Percentiles rank a stretch among this genome's conserved stretches.
phyloP scores from a whole-genome alignment of 164 flowering plant species.

The Chimonanthus salicifolius region DNA sequence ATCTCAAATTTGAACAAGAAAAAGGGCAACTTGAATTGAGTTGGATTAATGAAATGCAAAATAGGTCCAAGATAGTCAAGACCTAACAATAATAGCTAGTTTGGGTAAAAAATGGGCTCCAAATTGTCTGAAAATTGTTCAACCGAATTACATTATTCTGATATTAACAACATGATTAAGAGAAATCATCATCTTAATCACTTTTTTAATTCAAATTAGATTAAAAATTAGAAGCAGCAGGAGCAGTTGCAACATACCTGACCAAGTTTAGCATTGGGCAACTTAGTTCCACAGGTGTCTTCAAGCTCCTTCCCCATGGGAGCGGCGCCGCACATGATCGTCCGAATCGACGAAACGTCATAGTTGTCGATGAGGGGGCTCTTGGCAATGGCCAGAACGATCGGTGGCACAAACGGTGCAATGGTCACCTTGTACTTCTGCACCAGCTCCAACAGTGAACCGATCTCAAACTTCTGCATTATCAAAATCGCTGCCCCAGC shows the following conservation, averaged over 20 bases:
- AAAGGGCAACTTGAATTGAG: too few relatives aligned
- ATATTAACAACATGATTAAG: too few relatives aligned
- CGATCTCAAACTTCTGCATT: slow-evolving; percentile 73
- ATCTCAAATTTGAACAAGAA: too few relatives aligned
- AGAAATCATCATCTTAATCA: too few relatives aligned
- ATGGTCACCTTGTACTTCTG: slow-evolving; percentile 61
- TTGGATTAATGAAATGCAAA: too few relatives aligned
- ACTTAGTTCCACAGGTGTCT: slow-evolving; percentile 57
- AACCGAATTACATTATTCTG: too few relatives aligned
- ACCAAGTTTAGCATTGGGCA: slow-evolving; percentile 78
- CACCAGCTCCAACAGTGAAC: slow-evolving; percentile 47
- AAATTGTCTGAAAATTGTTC: too few relatives aligned
- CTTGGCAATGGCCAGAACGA: slow-evolving; percentile 70
- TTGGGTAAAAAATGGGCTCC: too few relatives aligned
- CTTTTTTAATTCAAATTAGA: too few relatives aligned
- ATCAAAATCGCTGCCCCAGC: slow-evolving; percentile 78
- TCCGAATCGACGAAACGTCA: slow-evolving; percentile 69
- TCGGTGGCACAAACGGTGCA: slow-evolving; percentile 87
- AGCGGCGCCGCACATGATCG: slow-evolving; percentile 74
- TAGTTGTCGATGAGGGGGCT: slow-evolving; percentile 49
- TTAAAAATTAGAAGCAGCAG: too few relatives aligned
- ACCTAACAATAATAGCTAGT: too few relatives aligned
- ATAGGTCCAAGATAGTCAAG: too few relatives aligned
- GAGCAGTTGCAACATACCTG: slow-evolving; percentile 42
- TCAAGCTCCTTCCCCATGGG: slow-evolving; percentile 95